These are phyloP conservation scores for Trametes hirsuta DNA, from an alignment of 1,284 basidiomycete species.

Conservation along the genomic window DNA sequence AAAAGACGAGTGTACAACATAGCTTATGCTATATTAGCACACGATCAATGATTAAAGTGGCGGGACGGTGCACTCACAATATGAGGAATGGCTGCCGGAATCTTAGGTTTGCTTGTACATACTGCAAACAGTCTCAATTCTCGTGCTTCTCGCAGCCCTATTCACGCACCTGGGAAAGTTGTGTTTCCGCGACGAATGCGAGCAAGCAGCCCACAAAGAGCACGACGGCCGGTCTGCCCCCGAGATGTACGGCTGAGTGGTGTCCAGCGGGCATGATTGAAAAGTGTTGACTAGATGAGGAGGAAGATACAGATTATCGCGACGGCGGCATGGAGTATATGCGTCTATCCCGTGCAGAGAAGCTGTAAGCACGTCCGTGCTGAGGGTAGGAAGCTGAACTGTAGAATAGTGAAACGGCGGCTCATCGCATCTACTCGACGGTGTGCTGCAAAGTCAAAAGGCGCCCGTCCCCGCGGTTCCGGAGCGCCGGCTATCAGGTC, in stretches of 20 bases:
- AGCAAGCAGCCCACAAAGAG: conserved; percentile 57
- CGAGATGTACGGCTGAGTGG: conserved; percentile 29
- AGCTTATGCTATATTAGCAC: conserved; percentile 46
- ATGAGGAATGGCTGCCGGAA: conserved; percentile 80
- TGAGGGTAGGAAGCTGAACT: background rate
- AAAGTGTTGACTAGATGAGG: background rate
- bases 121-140: conserved; percentile 43
- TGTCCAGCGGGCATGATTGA: conserved; percentile 32
- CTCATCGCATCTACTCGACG: no score
- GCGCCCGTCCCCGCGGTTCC: no score
- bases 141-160: background rate
- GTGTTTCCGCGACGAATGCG: conserved; percentile 71
- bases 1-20: conserved; percentile 76
- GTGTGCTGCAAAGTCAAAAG: no score
- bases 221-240: conserved; percentile 43
- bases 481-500: no score
- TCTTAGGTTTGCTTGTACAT: conserved; percentile 71
- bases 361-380: background rate
- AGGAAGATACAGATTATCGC: conserved; percentile 10
- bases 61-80: conserved; percentile 52
- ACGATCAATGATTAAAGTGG: background rate
- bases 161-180: conserved; percentile 67
- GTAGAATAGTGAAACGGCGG: no score
- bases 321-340: conserved; percentile 16
- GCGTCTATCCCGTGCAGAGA: conserved; percentile 5